Evolutionary conservation across 139 green algal genomes (phyloP).

Genomic region (Spirogloea muscicola): DNA sequence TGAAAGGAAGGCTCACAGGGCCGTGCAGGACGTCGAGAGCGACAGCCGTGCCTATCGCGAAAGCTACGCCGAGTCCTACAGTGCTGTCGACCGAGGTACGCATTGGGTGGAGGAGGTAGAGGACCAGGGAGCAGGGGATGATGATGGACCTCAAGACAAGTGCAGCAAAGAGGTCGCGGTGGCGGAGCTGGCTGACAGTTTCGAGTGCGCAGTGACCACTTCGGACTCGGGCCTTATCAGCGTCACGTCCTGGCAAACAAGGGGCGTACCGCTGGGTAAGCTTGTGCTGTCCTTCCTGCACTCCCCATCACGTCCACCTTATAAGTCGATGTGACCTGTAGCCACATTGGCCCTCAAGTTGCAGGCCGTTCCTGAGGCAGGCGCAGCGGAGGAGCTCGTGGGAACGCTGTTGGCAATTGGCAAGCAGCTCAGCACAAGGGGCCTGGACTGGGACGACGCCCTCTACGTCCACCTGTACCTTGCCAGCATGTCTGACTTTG

Average conservation of each 20-base stretch:
- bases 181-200: not conserved
- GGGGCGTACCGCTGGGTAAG: not conserved
- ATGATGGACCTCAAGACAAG: not conserved
- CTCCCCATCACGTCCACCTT: not conserved
- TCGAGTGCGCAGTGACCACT: not conserved
- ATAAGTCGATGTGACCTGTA: not conserved
- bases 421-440: constrained; percentile 35
- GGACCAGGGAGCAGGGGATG: not conserved
- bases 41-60: not conserved
- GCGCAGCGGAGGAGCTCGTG: constrained; percentile 5
- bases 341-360: not conserved
- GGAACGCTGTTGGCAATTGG: constrained; percentile 9
- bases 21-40: too few species aligned
- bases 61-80: not conserved
- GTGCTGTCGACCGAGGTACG: constrained; percentile 1
- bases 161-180: not conserved
- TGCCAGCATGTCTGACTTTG: constrained; percentile 84
- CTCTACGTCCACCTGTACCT: constrained; percentile 87
- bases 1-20: constrained; percentile 65
- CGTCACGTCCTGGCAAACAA: not conserved
- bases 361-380: too few species aligned
- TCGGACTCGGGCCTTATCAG: not conserved
- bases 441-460: constrained; percentile 50
- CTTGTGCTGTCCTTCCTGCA: not conserved
- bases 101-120: not conserved